Percentiles rank a stretch among this genome's conserved stretches.
phyloP scores from a whole-genome alignment of 805 yeast genomes.

The Candida adriatica region DNA sequence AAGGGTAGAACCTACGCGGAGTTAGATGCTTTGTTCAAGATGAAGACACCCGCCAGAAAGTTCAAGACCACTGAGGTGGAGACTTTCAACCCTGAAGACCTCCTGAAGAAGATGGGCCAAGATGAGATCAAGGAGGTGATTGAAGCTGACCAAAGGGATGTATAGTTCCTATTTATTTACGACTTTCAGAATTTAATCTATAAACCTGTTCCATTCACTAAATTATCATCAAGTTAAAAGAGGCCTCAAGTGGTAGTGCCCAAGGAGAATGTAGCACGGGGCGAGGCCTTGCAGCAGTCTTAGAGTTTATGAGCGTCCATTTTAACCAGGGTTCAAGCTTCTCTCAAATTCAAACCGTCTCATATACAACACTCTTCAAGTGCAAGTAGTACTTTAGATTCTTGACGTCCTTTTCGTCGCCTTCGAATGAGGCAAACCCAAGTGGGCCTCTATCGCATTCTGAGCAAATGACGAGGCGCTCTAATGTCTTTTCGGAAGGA shows the following conservation, averaged over 20 bases:
- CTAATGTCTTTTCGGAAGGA: slow-evolving; percentile 27
- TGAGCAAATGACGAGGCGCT: slow-evolving; percentile 57
- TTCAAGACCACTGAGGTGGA: slow-evolving; percentile 22
- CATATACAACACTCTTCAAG: slow-evolving; percentile 38
- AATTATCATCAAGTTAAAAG: too few species aligned
- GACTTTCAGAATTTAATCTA: too few species aligned
- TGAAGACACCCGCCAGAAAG: slow-evolving; percentile 25
- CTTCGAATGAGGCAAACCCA: slow-evolving; percentile 51
- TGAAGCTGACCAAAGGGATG: slow-evolving; percentile 4
- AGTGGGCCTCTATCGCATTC: slow-evolving; percentile 77
- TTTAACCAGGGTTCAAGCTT: too few species aligned
- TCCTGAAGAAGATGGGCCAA: slow-evolving; percentile 15
- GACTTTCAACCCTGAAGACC: slow-evolving; percentile 16
- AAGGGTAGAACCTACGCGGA: slow-evolving; percentile 49
- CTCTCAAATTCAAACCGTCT: too few species aligned
- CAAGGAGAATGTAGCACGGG: too few species aligned
- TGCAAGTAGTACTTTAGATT: slow-evolving; percentile 38
- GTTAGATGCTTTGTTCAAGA: slow-evolving; percentile 42
- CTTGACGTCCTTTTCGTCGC: slow-evolving; percentile 27
- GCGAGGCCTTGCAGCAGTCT: too few species aligned
- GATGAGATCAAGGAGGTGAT: slow-evolving; percentile 15
- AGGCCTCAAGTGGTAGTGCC: too few species aligned
- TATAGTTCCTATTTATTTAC: too few species aligned
- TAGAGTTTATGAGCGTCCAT: too few species aligned
- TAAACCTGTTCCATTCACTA: too few species aligned